Evolutionary conservation across 2,329 filamentous ascomycete species (phyloP).

Genomic region (Geosmithia putterillii): DNA sequence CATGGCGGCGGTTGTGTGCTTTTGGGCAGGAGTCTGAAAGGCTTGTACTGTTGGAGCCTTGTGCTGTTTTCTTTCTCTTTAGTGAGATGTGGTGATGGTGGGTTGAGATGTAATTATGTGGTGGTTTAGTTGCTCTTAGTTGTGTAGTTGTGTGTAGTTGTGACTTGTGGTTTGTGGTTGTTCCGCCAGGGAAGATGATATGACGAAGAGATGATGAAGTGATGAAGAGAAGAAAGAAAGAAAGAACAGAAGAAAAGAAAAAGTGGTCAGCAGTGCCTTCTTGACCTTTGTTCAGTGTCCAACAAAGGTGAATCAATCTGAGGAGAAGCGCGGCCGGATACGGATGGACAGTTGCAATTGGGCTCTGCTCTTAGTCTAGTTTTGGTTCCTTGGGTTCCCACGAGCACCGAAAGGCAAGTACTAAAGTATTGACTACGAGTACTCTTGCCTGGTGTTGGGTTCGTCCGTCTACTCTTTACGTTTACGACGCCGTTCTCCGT

Average conservation of each 20-base stretch:
- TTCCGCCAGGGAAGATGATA: background rate
- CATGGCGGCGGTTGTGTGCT: too few relatives aligned
- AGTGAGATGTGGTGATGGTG: background rate
- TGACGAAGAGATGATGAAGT: background rate
- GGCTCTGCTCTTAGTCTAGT: too few relatives aligned
- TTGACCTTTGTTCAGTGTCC: too few relatives aligned
- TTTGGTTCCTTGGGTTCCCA: too few relatives aligned
- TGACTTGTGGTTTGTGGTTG: background rate
- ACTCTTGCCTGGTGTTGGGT: too few relatives aligned
- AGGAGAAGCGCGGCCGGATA: conserved; percentile 1
- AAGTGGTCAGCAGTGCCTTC: background rate
- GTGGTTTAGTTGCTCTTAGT: background rate
- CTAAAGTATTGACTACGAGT: too few relatives aligned
- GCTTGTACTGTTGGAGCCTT: background rate
- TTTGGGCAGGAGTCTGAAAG: conserved; percentile 5
- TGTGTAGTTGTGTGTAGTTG: background rate
- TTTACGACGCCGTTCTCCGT: too few relatives aligned
- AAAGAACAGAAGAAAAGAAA: background rate
- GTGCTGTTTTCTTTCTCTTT: conserved; percentile 1
- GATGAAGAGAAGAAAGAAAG: background rate
- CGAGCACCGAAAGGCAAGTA: too few relatives aligned
- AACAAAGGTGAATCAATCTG: background rate
- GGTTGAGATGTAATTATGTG: background rate
- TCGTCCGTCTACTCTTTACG: too few relatives aligned
- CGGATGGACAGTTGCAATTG: too few relatives aligned